Percentiles rank a stretch among this genome's conserved stretches.
Evolutionary conservation across 768 basidiomycete species (phyloP).

Genomic region (Arthromyces matolae): DNA sequence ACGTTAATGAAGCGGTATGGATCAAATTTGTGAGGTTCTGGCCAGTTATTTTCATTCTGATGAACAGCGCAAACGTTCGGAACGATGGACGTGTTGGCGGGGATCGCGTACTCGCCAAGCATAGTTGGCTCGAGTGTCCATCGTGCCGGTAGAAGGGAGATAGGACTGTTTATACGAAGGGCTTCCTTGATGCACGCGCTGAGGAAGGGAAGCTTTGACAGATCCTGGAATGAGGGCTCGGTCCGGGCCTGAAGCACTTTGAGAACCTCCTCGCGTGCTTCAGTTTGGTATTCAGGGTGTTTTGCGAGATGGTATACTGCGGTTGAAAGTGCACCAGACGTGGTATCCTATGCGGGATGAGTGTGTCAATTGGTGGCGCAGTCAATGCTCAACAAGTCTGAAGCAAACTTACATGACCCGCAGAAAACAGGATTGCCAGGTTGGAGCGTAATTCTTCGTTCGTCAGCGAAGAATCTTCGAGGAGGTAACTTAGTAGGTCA

Average conservation of each 20-base stretch:
- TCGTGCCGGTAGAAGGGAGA: constrained; percentile 25
- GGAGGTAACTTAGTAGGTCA: constrained; percentile 33
- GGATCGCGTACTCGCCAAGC: constrained; percentile 30
- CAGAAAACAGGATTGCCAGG: constrained; percentile 35
- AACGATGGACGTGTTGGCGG: constrained; percentile 26
- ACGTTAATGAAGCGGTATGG: constrained; percentile 28
- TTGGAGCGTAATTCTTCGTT: constrained; percentile 34
- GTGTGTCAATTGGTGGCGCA: constrained; percentile 2
- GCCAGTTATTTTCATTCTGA: constrained; percentile 25
- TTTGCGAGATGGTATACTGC: constrained; percentile 33
- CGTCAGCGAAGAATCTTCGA: constrained; percentile 29
- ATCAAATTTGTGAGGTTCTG: constrained; percentile 25
- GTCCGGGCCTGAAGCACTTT: constrained; percentile 21
- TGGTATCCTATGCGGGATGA: constrained; percentile 28
- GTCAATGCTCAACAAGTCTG: background rate
- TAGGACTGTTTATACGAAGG: constrained; percentile 31
- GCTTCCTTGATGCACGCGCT: constrained; percentile 38
- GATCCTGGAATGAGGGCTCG: constrained; percentile 28
- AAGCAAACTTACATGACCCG: constrained; percentile 31
- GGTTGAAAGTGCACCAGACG: constrained; percentile 35
- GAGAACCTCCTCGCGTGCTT: constrained; percentile 35
- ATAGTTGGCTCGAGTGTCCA: constrained; percentile 17
- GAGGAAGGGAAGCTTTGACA: constrained; percentile 27
- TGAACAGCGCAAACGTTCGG: constrained; percentile 31
- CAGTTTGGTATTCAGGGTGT: constrained; percentile 32